phyloP scores from a whole-genome alignment of 2,329 filamentous ascomycete genomes.

The Claviceps humidiphila region DNA sequence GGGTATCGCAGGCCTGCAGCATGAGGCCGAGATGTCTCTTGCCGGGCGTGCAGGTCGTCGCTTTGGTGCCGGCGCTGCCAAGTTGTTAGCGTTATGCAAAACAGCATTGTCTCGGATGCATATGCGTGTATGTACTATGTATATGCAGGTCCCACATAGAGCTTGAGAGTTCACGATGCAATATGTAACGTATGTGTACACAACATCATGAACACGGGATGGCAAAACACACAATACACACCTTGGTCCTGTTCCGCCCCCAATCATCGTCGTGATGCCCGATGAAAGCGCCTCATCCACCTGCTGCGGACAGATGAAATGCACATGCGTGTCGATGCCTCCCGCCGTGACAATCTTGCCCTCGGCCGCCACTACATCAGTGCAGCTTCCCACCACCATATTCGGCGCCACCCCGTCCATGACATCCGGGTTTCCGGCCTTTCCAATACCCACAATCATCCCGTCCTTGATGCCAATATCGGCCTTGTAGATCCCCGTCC shows the following conservation, averaged over 20 bases:
- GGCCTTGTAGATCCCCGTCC: conserved; percentile 87
- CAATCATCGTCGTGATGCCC: conserved; percentile 81
- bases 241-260: conserved; percentile 86
- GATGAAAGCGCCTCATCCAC: conserved; percentile 69
- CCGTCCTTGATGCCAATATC: conserved; percentile 90
- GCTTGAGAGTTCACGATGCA: not conserved
- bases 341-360: conserved; percentile 84
- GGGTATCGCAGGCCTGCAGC: conserved; percentile 69
- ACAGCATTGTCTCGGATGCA: no score
- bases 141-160: no score
- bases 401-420: conserved; percentile 75
- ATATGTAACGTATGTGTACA: not conserved
- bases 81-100: not conserved
- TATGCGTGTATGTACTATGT: no score
- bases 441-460: conserved; percentile 76
- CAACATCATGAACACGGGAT: no score
- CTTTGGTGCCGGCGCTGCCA: conserved; percentile 66
- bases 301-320: conserved; percentile 93
- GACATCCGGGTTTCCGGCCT: conserved; percentile 92
- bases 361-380: conserved; percentile 85
- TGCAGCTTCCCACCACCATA: conserved; percentile 76
- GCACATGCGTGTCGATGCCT: conserved; percentile 80
- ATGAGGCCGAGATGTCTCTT: conserved; percentile 74
- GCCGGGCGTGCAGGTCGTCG: conserved; percentile 86
- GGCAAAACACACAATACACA: conserved; percentile 19